Evolutionary conservation across 2,329 filamentous ascomycete species (phyloP).

Genomic region (Aureobasidium sp.): DNA sequence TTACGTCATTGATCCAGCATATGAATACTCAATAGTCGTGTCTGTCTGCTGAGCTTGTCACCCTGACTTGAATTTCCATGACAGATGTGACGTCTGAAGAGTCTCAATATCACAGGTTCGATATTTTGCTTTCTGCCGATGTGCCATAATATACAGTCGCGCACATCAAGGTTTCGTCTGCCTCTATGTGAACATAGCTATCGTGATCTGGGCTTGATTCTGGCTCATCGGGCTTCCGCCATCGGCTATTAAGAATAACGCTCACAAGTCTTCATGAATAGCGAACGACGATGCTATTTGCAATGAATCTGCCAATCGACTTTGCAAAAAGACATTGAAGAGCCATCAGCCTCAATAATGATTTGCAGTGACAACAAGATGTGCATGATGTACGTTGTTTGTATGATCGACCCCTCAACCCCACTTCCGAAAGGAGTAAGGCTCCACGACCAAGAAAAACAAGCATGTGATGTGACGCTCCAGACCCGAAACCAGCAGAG

Average conservation of each 20-base stretch:
- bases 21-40: not conserved
- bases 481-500: not conserved
- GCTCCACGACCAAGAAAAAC: not conserved
- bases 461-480: constrained; percentile 12
- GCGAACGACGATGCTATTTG: not conserved
- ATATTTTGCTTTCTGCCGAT: too few relatives aligned
- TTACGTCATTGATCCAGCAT: not conserved
- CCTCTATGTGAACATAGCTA: too few relatives aligned
- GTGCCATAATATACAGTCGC: too few relatives aligned
- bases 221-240: too few relatives aligned
- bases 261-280: too few relatives aligned
- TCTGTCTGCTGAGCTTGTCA: not conserved
- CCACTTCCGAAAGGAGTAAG: not conserved
- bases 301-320: too few relatives aligned
- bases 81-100: not conserved
- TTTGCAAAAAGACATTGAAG: too few relatives aligned
- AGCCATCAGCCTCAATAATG: not conserved
- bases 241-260: too few relatives aligned
- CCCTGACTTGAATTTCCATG: not conserved
- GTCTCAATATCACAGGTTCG: not conserved
- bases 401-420: not conserved
- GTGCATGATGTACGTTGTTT: not conserved
- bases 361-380: not conserved
- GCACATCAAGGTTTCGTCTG: too few relatives aligned
- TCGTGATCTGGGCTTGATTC: too few relatives aligned